Conservation (phyloP, 1,284 basidiomycete genomes). For the Jaminaea rosea region DNA sequence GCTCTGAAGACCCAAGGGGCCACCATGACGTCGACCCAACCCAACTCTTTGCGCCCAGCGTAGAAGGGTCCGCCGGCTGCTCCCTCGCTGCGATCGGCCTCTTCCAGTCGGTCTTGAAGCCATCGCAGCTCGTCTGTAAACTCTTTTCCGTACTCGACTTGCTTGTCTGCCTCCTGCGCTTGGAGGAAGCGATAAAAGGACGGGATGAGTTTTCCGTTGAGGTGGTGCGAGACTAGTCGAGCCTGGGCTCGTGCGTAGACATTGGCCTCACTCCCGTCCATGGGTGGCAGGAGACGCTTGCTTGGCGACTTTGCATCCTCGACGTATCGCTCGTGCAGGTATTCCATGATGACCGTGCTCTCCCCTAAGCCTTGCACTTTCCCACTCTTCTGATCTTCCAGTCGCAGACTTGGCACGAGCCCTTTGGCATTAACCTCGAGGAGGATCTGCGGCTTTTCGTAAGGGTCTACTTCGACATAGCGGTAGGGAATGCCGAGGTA, state of each 20-base stretch:
- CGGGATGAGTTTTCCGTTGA: slow-evolving; percentile 60
- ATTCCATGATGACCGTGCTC: slow-evolving; percentile 53
- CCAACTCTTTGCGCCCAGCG: slow-evolving; percentile 53
- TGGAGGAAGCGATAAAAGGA: slow-evolving; percentile 70
- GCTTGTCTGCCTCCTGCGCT: slow-evolving; percentile 58
- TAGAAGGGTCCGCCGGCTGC: slow-evolving; percentile 55
- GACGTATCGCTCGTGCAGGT: slow-evolving; percentile 61
- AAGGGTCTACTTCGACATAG: slow-evolving; percentile 65
- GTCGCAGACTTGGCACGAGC: slow-evolving; percentile 62
- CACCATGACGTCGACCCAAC: slow-evolving; percentile 62
- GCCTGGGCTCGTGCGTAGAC: slow-evolving; percentile 61
- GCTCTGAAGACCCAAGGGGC: slow-evolving; percentile 68
- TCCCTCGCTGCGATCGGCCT: too few relatives aligned
- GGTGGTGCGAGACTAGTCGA: slow-evolving; percentile 62
- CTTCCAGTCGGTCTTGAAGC: slow-evolving; percentile 57
- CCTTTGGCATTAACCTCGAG: slow-evolving; percentile 69
- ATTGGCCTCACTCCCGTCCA: slow-evolving; percentile 47
- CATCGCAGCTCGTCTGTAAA: slow-evolving; percentile 55
- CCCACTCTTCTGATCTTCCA: slow-evolving; percentile 47
- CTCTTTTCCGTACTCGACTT: slow-evolving; percentile 56
- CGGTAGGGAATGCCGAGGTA: slow-evolving; percentile 20
- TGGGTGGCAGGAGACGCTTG: slow-evolving; percentile 54
- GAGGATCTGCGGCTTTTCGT: slow-evolving; percentile 68
- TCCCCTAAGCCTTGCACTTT: slow-evolving; percentile 26
- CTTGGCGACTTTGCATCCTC: slow-evolving; percentile 29